phyloP scores from a whole-genome alignment of 2,329 filamentous ascomycete genomes.

The Verticillium longisporum region DNA sequence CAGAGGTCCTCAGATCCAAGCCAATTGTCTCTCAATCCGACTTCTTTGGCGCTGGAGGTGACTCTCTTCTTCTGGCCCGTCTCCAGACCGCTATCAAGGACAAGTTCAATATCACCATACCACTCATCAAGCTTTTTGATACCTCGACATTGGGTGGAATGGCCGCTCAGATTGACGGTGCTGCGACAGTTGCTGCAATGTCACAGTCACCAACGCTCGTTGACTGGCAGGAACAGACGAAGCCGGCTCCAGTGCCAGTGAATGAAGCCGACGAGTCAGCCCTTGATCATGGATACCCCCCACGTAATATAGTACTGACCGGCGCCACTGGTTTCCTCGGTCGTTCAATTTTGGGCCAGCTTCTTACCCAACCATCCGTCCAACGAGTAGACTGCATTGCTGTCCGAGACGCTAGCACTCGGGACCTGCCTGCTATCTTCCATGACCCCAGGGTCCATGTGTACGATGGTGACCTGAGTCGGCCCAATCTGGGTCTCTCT shows the following conservation, averaged over 20 bases:
- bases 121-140: constrained; percentile 28
- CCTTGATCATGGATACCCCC: too few species aligned
- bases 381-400: constrained; percentile 35
- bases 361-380: constrained; percentile 24
- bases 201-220: background rate
- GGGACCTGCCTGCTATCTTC: background rate
- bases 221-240: constrained; percentile 20
- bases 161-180: constrained; percentile 21
- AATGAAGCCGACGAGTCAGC: constrained; percentile 9
- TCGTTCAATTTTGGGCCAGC: constrained; percentile 23
- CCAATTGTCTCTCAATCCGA: constrained; percentile 17
- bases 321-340: constrained; percentile 35
- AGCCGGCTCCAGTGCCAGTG: constrained; percentile 1
- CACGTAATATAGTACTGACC: constrained; percentile 19
- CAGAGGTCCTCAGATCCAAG: constrained; percentile 10
- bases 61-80: constrained; percentile 29
- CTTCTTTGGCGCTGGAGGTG: constrained; percentile 35
- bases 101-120: constrained; percentile 20
- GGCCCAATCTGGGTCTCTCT: constrained; percentile 28
- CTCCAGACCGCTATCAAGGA: constrained; percentile 27
- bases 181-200: background rate
- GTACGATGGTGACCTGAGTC: constrained; percentile 28
- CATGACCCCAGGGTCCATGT: constrained; percentile 19
- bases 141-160: constrained; percentile 29
- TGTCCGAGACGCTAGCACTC: constrained; percentile 14